Evolutionary conservation across 2,329 filamentous ascomycete genomes (phyloP).

Genomic region (Rasamsonia emersonii): DNA sequence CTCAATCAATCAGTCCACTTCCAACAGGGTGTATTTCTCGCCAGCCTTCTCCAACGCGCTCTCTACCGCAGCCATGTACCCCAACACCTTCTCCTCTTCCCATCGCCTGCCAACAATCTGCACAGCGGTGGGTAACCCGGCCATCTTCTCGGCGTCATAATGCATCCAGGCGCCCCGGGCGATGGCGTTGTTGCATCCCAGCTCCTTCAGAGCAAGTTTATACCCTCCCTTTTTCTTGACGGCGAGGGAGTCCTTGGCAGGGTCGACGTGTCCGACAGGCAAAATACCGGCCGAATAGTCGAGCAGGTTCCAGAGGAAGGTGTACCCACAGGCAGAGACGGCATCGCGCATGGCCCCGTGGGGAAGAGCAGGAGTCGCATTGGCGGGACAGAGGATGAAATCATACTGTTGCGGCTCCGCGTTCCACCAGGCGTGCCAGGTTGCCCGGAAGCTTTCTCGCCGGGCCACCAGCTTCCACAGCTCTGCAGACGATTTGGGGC

Average conservation of each 20-base stretch:
- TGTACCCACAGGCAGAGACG: constrained; percentile 82
- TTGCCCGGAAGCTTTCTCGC: constrained; percentile 67
- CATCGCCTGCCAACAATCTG: constrained; percentile 72
- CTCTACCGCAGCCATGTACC: constrained; percentile 71
- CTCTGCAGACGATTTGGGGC: constrained; percentile 63
- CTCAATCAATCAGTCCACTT: constrained; percentile 28
- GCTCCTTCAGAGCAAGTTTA: constrained; percentile 23
- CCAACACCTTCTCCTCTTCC: constrained; percentile 81
- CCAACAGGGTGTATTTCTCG: constrained; percentile 27
- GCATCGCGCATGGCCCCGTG: constrained; percentile 81
- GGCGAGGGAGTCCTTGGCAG: constrained; percentile 55
- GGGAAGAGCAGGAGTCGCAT: constrained; percentile 81
- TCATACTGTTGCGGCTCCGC: constrained; percentile 60
- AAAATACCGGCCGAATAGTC: constrained; percentile 80
- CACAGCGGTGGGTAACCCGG: constrained; percentile 76
- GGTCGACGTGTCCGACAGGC: constrained; percentile 76
- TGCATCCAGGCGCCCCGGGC: constrained; percentile 76
- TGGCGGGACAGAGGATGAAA: constrained; percentile 73
- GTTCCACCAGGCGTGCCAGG: constrained; percentile 83
- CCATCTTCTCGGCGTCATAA: constrained; percentile 76
- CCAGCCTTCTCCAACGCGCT: constrained; percentile 52
- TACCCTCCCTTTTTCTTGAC: constrained; percentile 34
- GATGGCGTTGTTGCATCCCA: constrained; percentile 61
- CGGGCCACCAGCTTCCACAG: constrained; percentile 73
- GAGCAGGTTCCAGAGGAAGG: constrained; percentile 86